Evolutionary conservation across 352 stramenopile species (phyloP).

Genomic region (Lagenidium giganteum): DNA sequence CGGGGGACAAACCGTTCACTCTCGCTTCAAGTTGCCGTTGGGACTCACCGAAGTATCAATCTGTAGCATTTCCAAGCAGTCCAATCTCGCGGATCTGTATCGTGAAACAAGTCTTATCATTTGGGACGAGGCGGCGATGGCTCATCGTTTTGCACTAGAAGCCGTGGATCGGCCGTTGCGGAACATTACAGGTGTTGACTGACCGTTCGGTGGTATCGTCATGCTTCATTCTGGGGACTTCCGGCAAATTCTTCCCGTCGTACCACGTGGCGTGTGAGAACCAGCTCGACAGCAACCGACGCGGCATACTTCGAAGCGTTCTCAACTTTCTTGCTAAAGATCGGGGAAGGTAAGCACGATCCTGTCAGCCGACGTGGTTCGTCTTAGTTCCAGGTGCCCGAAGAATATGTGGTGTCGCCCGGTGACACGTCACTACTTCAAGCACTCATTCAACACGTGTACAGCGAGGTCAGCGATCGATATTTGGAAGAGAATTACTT

Average conservation of each 20-base stretch:
- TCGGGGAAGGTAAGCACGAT: constrained; percentile 9
- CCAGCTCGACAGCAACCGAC: background rate
- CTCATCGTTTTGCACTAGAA: constrained; percentile 2
- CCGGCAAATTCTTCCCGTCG: constrained; percentile 8
- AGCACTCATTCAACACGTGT: background rate
- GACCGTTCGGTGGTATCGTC: constrained; percentile 2
- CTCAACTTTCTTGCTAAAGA: background rate
- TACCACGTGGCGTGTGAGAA: background rate
- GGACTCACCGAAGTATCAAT: constrained; percentile 1
- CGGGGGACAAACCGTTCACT: constrained; percentile 22
- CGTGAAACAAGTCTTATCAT: background rate
- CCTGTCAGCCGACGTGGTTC: no score
- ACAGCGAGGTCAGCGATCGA: background rate
- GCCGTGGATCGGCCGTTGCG: constrained; percentile 2
- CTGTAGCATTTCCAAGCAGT: constrained; percentile 5
- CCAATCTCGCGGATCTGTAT: background rate
- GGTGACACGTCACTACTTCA: no score
- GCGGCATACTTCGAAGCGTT: no score
- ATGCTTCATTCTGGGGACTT: constrained; percentile 3
- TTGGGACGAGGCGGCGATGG: constrained; percentile 8
- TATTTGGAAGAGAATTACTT: constrained; percentile 3
- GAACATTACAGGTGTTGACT: background rate
- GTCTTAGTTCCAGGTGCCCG: no score
- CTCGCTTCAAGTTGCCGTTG: constrained; percentile 19
- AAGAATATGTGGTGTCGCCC: no score